Percentiles rank a stretch among this genome's conserved stretches.
Conservation (phyloP, 257 asterid species). For the Salvia rosmarinus region DNA sequence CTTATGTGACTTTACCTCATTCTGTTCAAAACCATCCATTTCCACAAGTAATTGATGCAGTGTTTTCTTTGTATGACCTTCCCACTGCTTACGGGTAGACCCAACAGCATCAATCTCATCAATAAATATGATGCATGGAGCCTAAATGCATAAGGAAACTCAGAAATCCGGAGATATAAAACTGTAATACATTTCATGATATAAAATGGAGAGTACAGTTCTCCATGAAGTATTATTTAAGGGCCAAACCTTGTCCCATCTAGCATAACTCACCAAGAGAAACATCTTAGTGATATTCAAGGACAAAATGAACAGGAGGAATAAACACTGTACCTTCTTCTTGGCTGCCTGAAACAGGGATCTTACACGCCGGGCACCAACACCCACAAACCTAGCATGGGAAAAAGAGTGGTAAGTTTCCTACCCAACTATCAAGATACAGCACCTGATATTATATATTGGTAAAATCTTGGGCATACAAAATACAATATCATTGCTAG, state of each 20-base stretch:
- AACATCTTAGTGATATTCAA: conserved; percentile 28
- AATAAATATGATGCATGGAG: conserved; percentile 95
- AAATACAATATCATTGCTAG: not conserved
- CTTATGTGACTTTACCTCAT: conserved; percentile 61
- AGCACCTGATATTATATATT: conserved; percentile 2
- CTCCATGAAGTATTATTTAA: not conserved
- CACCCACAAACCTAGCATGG: conserved; percentile 90
- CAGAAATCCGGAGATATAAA: conserved; percentile 22
- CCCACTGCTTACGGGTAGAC: conserved; percentile 98
- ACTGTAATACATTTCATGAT: not conserved
- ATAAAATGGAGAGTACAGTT: not conserved
- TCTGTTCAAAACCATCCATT: conserved; percentile 99
- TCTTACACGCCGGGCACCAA: conserved; percentile 99
- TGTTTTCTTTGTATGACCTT: conserved; percentile 98
- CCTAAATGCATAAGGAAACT: conserved; percentile 49
- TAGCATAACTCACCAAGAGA: not conserved
- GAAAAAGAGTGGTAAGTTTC: conserved; percentile 28
- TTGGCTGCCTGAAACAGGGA: conserved; percentile 98
- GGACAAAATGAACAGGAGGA: conserved; percentile 9
- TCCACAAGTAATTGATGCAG: conserved; percentile 94
- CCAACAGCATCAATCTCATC: conserved; percentile 99
- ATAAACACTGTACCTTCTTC: conserved; percentile 66
- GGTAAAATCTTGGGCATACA: conserved; percentile 16
- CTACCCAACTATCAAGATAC: not conserved
- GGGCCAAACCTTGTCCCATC: conserved; percentile 1